Conservation (phyloP, 139 green algal species). For the Nannochloris sp. region DNA sequence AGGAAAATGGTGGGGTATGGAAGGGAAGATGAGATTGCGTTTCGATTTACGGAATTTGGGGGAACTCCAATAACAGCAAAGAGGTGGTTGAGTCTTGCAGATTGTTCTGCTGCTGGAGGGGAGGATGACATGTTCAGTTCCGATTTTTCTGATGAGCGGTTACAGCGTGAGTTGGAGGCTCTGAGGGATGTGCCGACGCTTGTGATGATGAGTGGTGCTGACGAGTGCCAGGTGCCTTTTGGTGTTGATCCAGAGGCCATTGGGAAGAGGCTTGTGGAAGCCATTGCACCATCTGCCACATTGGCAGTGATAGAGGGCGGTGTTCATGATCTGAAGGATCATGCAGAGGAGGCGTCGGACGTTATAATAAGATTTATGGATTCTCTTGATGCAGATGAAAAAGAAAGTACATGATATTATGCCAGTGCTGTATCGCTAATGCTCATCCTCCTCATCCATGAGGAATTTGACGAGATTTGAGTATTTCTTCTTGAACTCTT, state of each 20-base stretch:
- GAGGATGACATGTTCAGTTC: constrained; percentile 58
- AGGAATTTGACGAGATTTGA: not conserved
- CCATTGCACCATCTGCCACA: constrained; percentile 18
- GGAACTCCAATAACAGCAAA: constrained; percentile 36
- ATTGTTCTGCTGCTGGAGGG: not conserved
- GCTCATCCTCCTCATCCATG: constrained; percentile 3
- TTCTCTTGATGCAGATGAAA: not conserved
- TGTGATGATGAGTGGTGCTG: constrained; percentile 33
- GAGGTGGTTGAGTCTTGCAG: constrained; percentile 27
- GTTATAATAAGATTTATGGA: constrained; percentile 19
- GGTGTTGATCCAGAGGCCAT: not conserved
- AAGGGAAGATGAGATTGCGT: constrained; percentile 36
- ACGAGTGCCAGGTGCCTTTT: constrained; percentile 39
- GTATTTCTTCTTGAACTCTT: not conserved
- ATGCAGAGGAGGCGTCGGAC: constrained; percentile 21
- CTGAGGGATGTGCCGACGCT: constrained; percentile 26
- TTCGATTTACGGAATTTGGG: constrained; percentile 12
- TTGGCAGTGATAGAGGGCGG: constrained; percentile 22
- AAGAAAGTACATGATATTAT: not conserved
- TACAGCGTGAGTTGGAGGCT: constrained; percentile 13
- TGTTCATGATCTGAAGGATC: constrained; percentile 22
- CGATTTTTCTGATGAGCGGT: constrained; percentile 21
- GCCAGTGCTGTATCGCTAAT: not conserved
- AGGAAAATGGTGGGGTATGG: constrained; percentile 29
- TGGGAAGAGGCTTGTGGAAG: constrained; percentile 14